Base-by-base conservation (phyloP, 768 basidiomycete genomes). In the Mycena leptocephala region DNA sequence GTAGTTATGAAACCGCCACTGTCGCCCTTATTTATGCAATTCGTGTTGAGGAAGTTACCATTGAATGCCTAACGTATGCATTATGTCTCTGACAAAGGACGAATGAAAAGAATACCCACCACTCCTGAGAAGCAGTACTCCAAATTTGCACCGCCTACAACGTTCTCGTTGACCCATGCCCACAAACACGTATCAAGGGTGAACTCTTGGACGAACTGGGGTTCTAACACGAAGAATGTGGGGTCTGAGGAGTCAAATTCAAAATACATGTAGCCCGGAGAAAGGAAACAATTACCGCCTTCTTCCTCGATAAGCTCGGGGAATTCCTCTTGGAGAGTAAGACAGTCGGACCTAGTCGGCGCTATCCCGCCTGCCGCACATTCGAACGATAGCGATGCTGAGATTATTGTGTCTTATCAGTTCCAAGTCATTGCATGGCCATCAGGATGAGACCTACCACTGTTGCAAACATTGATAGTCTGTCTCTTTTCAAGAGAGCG, bases 161-260 rank as follows among this genome's bases (percentile, higher is more conserved):
- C 22, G 55, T 69, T 69, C n/a, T 39, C 28, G 67, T 69, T 58
- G 35, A 69, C 18, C 53, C 67, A 69, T 9, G 55, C 55, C 33
- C 53, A 69, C 67, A 69, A 28, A 55, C 67, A 69, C 24, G 67
- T 58, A 5, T 24, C 67, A 32, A 56, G 67, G n/a, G 67, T 37
- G 35, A 69, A 58, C 53, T 69, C 67, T 58, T 69, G 67, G 10
- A 69, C 55, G 55, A 69, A 69, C n/a, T 55, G 51, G 10, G 67
- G 51, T 6, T 10, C 20, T 7, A 69, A 18, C 14, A 30, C 18
- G 67, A 69, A 69, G 14, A 43, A 18, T 24, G 16, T 28, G 37
- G 67, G 55, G 26, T 69, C 67, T 58, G 65, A 35, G 30, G 51
- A 53, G 51, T n/a, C 51, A 53, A 26, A 53, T 46, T 46, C 46